phyloP scores from a whole-genome alignment of 495 filamentous ascomycete genomes.

The Penicillium parvum region DNA sequence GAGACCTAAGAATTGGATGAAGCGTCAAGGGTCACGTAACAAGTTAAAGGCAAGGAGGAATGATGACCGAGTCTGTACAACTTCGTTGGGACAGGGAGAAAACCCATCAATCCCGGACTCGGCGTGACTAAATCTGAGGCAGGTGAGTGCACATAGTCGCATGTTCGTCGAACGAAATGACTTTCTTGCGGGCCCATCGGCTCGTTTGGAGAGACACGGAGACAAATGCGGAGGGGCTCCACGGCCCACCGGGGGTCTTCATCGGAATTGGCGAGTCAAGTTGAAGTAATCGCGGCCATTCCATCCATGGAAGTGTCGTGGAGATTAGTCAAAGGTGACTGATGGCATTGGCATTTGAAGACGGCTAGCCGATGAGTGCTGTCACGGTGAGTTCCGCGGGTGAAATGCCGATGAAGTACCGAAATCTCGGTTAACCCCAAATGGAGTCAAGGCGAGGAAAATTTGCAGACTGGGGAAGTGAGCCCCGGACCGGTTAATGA shows the following conservation, averaged over 20 bases:
- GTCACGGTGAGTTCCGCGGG: background rate
- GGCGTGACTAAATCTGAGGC: constrained; percentile 3
- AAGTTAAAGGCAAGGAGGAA: too few relatives aligned
- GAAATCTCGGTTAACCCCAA: too few relatives aligned
- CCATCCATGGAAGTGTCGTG: constrained; percentile 8
- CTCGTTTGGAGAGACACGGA: constrained; percentile 17
- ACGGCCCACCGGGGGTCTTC: constrained; percentile 4
- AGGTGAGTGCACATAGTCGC: constrained; percentile 19
- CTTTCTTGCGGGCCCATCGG: constrained; percentile 2
- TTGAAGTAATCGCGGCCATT: background rate
- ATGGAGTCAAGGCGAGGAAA: background rate
- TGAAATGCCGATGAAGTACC: constrained; percentile 16
- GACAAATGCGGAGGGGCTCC: constrained; percentile 25
- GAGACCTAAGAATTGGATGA: too few relatives aligned
- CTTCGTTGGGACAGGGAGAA: too few relatives aligned
- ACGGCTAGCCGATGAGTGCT: constrained; percentile 19
- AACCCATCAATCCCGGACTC: constrained; percentile 2
- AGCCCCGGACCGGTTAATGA: too few relatives aligned
- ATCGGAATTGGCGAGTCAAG: constrained; percentile 15
- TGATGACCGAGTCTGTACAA: too few relatives aligned
- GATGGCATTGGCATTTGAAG: constrained; percentile 19
- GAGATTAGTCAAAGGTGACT: background rate
- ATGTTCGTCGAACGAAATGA: too few relatives aligned
- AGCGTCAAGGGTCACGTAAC: too few relatives aligned
- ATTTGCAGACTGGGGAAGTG: background rate